Base-by-base conservation (phyloP, 371 early-diverging fungal species). In the Mucor circinelloides region DNA sequence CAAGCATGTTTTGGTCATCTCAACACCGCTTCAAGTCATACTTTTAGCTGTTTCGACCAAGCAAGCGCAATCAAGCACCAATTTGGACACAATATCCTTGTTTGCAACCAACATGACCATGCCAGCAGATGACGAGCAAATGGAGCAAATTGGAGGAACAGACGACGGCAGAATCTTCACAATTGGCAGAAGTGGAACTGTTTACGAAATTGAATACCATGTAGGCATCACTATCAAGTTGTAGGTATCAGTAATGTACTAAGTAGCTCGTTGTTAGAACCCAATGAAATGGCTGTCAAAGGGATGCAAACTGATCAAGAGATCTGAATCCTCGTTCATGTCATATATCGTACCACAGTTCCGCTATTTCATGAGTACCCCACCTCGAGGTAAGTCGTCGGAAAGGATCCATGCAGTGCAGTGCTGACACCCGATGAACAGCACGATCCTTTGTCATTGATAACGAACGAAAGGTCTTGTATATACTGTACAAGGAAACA, bases 171-270 rank as follows among this genome's bases (percentile, higher is more conserved):
- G 97, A 13, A 89, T 97, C 23, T 95, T 97, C 46, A 86, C 95
- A 87, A 78, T 90, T 30, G 95, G 95, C 54, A 86, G 78, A 63
- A 89, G 92, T 68, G 95, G 95, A 25, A 80, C 88, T 52, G 68
- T 98, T 0, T 94, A 93, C 78, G 98, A 98, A 81, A 72, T 97
- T 32, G 76, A 80, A 30, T 96, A 97, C 68, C 85, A 88, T 70
- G 91, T 91, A 73, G 58, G 12, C 13, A 55, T 50, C 31, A 44
- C n/a, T 5, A 3, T 42, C 6, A 15, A 42, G 3, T 34, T 6
- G 10, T 34, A 40, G 17, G n/a, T n/a, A n/a, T n/a, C 34, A 32
- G 34, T 1, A 6, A 1, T 3, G 7, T 21, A 46, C 52, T 52
- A 50, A 50, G 23, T 25, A 23, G 0, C 12, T 23, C 8, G 10